Percentiles rank a stretch among this genome's conserved stretches.
Evolutionary conservation across 148 eudicot species (phyloP).

Genomic region (Cornus suecica): DNA sequence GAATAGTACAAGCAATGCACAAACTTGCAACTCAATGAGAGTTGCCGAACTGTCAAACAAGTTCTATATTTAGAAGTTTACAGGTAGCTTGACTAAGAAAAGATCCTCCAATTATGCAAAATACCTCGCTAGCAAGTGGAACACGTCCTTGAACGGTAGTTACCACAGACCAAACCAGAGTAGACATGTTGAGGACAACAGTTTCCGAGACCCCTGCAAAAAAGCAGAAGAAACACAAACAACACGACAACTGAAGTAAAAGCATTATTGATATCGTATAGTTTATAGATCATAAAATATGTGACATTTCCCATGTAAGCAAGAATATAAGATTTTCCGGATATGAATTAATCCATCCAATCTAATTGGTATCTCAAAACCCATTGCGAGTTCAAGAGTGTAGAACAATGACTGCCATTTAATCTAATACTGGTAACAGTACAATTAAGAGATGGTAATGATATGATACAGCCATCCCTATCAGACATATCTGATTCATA

Average conservation of each 20-base stretch:
- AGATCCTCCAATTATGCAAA: slow-evolving; percentile 1
- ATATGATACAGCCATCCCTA: not conserved
- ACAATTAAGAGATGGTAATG: not conserved
- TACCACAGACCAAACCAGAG: slow-evolving; percentile 90
- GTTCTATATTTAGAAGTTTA: not conserved
- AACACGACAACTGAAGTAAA: not conserved
- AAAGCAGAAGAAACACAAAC: not conserved
- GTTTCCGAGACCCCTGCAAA: slow-evolving; percentile 90
- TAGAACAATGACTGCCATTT: not conserved
- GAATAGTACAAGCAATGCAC: not conserved
- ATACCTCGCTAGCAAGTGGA: slow-evolving; percentile 97
- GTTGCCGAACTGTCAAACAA: not conserved
- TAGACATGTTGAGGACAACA: slow-evolving; percentile 92
- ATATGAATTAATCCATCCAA: not conserved
- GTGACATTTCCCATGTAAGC: not conserved
- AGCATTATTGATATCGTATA: not conserved
- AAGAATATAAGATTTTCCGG: not conserved
- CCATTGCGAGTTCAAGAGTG: not conserved
- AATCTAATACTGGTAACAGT: not conserved
- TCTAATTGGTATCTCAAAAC: not conserved
- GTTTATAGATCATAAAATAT: not conserved
- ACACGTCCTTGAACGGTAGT: slow-evolving; percentile 90
- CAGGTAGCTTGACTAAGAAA: not conserved
- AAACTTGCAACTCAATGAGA: not conserved
- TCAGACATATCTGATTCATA: not conserved